phyloP scores from a whole-genome alignment of 345 rosid species.

The Ceriops tagal region DNA sequence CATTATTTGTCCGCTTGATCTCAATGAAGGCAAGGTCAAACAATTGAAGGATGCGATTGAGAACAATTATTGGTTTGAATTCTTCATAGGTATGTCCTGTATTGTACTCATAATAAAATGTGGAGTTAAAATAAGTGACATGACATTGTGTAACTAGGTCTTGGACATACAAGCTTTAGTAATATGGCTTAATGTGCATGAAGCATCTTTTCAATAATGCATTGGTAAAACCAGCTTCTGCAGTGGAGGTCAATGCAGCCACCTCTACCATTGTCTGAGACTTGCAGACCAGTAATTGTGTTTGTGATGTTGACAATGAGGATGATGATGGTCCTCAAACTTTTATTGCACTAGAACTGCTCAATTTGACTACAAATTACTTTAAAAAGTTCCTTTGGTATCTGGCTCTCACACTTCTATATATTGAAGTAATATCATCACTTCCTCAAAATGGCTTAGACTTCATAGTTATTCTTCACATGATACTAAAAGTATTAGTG shows the following conservation, averaged over 20 bases:
- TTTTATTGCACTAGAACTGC: too few species aligned
- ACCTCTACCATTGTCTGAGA: neutral
- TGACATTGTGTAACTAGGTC: neutral
- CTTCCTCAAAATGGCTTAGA: too few species aligned
- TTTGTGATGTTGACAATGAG: neutral
- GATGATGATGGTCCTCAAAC: too few species aligned
- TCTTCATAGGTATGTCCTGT: slow-evolving; percentile 80
- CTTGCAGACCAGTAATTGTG: neutral
- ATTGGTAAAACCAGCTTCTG: neutral
- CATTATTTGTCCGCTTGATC: slow-evolving; percentile 58
- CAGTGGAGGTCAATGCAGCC: neutral
- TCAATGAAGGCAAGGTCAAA: slow-evolving; percentile 61
- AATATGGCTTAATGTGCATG: too few species aligned
- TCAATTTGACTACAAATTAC: too few species aligned
- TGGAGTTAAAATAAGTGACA: neutral
- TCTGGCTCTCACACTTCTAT: too few species aligned
- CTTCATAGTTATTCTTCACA: too few species aligned
- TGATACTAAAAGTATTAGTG: too few species aligned
- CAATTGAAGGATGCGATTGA: slow-evolving; percentile 88
- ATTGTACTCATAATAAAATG: neutral
- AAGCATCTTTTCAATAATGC: neutral
- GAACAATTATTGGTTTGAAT: slow-evolving; percentile 88
- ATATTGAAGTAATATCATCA: too few species aligned
- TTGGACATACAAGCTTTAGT: neutral
- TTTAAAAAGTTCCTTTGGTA: too few species aligned